These are phyloP conservation scores for Wickerhamomyces strasburgensis DNA, from an alignment of 805 yeast genomes.

Conservation along the genomic window DNA sequence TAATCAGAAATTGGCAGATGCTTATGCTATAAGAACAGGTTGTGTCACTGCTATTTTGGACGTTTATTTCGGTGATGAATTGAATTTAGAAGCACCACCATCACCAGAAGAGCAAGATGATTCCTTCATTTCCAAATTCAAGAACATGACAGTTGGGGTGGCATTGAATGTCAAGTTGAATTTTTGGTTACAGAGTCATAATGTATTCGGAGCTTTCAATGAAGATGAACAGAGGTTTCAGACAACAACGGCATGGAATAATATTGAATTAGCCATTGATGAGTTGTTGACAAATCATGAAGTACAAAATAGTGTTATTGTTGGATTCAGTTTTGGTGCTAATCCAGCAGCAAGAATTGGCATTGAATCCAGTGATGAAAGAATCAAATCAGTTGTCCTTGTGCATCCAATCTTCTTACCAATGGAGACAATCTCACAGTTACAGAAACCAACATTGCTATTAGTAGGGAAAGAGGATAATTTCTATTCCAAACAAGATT, in stretches of 20 bases:
- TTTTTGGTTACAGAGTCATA: slow-evolving; percentile 22
- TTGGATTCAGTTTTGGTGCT: slow-evolving; percentile 25
- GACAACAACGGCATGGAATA: slow-evolving; percentile 18
- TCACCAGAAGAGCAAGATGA: background rate
- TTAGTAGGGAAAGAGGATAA: slow-evolving; percentile 18
- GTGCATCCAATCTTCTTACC: slow-evolving; percentile 24
- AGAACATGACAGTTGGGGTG: slow-evolving; percentile 16
- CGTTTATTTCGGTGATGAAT: slow-evolving; percentile 19
- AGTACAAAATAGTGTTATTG: slow-evolving; percentile 15
- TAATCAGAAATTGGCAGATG: slow-evolving; percentile 24
- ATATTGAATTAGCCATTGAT: slow-evolving; percentile 12
- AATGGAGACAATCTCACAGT: slow-evolving; percentile 8
- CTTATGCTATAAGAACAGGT: slow-evolving; percentile 24
- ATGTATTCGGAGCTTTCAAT: slow-evolving; percentile 19
- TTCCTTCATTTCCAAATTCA: slow-evolving; percentile 16
- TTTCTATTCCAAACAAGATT: slow-evolving; percentile 13
- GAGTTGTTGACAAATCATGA: slow-evolving; percentile 18
- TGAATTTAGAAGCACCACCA: slow-evolving; percentile 9
- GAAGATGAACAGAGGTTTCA: slow-evolving; percentile 14
- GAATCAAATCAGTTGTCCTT: slow-evolving; percentile 16
- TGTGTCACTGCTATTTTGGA: slow-evolving; percentile 25
- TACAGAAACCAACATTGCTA: slow-evolving; percentile 13
- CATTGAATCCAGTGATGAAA: slow-evolving; percentile 12
- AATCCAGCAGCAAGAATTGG: slow-evolving; percentile 20
- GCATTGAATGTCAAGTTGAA: slow-evolving; percentile 15